These are phyloP conservation scores for Solanum chiquidenum DNA, from an alignment of 257 asterid genomes.

Conservation along the genomic window DNA sequence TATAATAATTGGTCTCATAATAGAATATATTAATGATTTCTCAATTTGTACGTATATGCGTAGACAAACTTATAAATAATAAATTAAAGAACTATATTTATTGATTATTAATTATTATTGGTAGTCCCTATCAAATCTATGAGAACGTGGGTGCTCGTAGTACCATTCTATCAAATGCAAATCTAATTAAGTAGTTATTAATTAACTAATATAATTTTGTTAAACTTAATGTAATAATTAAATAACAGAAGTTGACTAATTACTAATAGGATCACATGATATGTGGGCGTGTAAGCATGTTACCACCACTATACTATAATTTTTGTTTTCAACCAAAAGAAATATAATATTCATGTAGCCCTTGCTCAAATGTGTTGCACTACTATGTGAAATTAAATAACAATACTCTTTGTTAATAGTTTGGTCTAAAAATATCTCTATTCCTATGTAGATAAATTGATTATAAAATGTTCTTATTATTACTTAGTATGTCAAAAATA, in stretches of 20 bases:
- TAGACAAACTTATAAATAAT: background rate
- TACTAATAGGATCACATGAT: slow-evolving; percentile 7
- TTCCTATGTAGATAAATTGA: too few relatives aligned
- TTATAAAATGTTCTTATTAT: too few relatives aligned
- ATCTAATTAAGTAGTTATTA: background rate
- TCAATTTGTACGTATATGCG: background rate
- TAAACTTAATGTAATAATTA: background rate
- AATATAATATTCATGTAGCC: background rate
- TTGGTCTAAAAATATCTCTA: rapidly evolving
- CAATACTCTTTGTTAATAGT: background rate
- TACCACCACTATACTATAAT: background rate
- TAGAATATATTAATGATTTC: background rate
- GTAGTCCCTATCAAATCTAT: background rate
- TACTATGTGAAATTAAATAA: background rate
- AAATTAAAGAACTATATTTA: background rate
- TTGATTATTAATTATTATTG: background rate
- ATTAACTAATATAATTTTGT: background rate
- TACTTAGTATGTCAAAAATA: too few relatives aligned
- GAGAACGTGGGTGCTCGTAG: background rate
- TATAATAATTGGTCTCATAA: background rate
- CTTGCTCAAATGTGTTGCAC: background rate
- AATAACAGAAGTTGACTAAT: slow-evolving; percentile 2
- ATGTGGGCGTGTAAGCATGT: slow-evolving; percentile 3
- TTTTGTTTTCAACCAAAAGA: background rate
- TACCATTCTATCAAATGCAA: background rate